Conservation (phyloP, 1,284 basidiomycete species). For the Anthracocystis panici-leucophaei region DNA sequence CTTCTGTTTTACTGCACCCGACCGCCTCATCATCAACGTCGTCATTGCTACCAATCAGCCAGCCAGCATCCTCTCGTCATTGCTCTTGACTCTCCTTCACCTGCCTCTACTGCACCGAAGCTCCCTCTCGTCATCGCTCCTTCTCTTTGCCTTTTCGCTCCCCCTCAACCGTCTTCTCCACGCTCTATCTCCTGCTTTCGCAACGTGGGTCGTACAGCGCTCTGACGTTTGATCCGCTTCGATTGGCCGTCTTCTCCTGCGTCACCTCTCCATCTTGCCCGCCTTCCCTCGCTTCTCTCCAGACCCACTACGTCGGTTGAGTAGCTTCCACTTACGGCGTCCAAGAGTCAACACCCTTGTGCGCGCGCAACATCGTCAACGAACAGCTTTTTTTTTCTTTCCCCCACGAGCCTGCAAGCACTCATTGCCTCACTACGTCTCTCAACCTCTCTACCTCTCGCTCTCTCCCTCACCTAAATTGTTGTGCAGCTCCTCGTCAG, state of each 20-base stretch:
- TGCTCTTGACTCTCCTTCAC: neutral
- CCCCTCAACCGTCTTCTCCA: slow-evolving; percentile 2
- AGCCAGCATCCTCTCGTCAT: neutral
- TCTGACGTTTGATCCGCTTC: slow-evolving; percentile 31
- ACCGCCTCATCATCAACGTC: slow-evolving; percentile 3
- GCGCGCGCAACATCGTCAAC: too few species aligned
- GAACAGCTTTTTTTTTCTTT: neutral
- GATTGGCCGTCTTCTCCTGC: neutral
- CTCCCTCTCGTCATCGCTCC: slow-evolving; percentile 6
- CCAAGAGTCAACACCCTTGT: too few species aligned
- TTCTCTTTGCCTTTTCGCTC: neutral
- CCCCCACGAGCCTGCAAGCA: too few species aligned
- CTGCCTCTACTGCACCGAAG: neutral
- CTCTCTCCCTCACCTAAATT: slow-evolving; percentile 6
- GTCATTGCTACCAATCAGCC: slow-evolving; percentile 9
- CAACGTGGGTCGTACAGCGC: neutral
- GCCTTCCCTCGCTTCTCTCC: too few species aligned
- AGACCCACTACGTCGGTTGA: too few species aligned
- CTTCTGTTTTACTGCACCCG: neutral
- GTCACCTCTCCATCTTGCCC: too few species aligned
- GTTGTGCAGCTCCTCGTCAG: neutral
- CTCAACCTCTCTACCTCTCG: neutral
- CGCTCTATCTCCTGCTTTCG: neutral
- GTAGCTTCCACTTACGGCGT: neutral
- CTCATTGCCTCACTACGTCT: slow-evolving; percentile 8